Conservation (phyloP, 768 basidiomycete species). For the Neoboletus magnificus region DNA sequence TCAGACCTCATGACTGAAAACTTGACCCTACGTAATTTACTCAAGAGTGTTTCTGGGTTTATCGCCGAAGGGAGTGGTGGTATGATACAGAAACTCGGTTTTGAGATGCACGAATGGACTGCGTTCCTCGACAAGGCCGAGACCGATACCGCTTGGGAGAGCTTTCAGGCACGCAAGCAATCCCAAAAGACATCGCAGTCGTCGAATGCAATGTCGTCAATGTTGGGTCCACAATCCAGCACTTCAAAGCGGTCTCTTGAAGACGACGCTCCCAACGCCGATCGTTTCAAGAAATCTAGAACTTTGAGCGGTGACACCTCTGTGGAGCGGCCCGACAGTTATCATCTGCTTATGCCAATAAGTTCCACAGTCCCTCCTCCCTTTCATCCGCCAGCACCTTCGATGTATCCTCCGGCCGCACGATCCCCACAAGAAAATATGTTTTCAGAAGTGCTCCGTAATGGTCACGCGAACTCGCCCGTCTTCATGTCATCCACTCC, state of each 20-base stretch:
- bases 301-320: conserved; percentile 40
- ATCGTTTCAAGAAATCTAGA: conserved; percentile 52
- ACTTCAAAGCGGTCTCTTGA: conserved; percentile 27
- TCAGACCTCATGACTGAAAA: conserved; percentile 89
- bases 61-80: conserved; percentile 87
- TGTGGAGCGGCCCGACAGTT: conserved; percentile 40
- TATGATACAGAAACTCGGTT: conserved; percentile 72
- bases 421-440: conserved; percentile 49
- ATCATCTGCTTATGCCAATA: conserved; percentile 58
- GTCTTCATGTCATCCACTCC: conserved; percentile 56
- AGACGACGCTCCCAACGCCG: conserved; percentile 24
- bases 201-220: conserved; percentile 29
- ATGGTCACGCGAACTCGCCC: conserved; percentile 48
- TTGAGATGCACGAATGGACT: conserved; percentile 74
- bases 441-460: conserved; percentile 61
- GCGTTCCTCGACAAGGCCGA: conserved; percentile 81
- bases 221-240: conserved; percentile 25
- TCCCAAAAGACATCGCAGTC: conserved; percentile 30
- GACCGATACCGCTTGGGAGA: conserved; percentile 92
- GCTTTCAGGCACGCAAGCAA: conserved; percentile 69
- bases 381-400: conserved; percentile 30
- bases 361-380: conserved; percentile 37
- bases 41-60: conserved; percentile 72
- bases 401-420: conserved; percentile 44
- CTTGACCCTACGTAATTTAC: conserved; percentile 72